These are phyloP conservation scores for Rhizopus stolonifer DNA, from an alignment of 371 early-diverging fungal species.

Conservation along the genomic window DNA sequence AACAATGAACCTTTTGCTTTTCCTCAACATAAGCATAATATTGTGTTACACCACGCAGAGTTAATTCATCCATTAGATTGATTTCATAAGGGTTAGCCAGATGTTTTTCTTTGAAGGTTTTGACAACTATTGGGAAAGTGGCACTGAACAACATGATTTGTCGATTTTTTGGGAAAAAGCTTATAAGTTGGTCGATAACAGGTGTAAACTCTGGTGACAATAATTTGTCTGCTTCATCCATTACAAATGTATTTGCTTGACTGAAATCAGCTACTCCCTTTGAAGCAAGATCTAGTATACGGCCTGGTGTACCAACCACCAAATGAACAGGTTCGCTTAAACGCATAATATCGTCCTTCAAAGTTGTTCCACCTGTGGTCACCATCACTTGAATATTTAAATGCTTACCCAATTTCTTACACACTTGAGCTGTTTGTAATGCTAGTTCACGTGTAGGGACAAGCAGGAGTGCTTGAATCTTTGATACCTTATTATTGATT, in stretches of 20 bases:
- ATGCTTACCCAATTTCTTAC: conserved; percentile 92
- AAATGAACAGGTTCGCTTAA: conserved; percentile 91
- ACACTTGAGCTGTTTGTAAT: conserved; percentile 93
- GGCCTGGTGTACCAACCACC: conserved; percentile 97
- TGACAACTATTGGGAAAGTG: conserved; percentile 96
- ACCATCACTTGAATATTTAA: conserved; percentile 94
- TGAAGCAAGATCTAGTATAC: too few species aligned
- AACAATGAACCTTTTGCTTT: conserved; percentile 95
- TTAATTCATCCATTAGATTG: conserved; percentile 98
- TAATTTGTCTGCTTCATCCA: conserved; percentile 99
- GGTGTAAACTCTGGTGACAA: conserved; percentile 95
- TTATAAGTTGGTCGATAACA: conserved; percentile 88
- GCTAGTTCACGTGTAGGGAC: conserved; percentile 99
- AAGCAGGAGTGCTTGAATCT: conserved; percentile 85
- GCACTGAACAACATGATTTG: conserved; percentile 97
- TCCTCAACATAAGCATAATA: conserved; percentile 98
- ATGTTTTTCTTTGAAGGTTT: conserved; percentile 91
- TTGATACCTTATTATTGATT: conserved; percentile 74
- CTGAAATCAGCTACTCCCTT: too few species aligned
- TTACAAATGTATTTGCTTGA: too few species aligned
- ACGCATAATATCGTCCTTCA: conserved; percentile 98
- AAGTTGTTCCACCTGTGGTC: conserved; percentile 95
- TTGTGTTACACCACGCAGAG: conserved; percentile 95
- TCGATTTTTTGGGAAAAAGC: conserved; percentile 76
- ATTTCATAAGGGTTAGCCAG: conserved; percentile 94